Base-by-base conservation (phyloP, 768 basidiomycete genomes). In the Kwoniella heveanensis region DNA sequence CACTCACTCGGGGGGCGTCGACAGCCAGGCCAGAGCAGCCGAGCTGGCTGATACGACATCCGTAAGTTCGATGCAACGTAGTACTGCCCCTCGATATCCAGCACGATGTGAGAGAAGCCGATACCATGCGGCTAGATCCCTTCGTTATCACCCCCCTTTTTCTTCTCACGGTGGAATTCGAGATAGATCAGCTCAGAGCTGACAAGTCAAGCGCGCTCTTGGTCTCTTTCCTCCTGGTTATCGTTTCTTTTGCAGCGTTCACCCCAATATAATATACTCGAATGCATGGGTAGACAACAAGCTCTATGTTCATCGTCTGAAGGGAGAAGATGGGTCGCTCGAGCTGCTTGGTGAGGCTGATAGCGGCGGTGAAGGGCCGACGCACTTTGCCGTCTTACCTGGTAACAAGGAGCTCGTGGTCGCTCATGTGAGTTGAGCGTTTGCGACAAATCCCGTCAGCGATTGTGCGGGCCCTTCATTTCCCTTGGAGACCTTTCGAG, bases 391-490 rank as follows among this genome's bases (percentile, higher is more conserved):
- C 1, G 37, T 66, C 15, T 27, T 61, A 12, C 54, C 54, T 10
- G 65, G 55, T 48, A 55, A 47, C 7, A 37, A 47, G 5, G 60
- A 57, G 25, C 21, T 66, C 2, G 39, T 39, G 24, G 36, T 62
- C 12, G 59, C 65, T 10, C 59, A 66, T 53, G 65, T 66, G 39
- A 62, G 65, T n/a, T n/a, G n/a, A n/a, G n/a, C n/a, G n/a, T n/a
- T n/a, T n/a, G n/a, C n/a, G n/a, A n/a, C n/a, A n/a, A n/a, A n/a
- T n/a, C n/a, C n/a, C n/a, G n/a, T n/a, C n/a, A n/a, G n/a, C n/a
- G n/a, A n/a, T n/a, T n/a, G n/a, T n/a, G n/a, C n/a, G n/a, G n/a
- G n/a, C n/a, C n/a, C n/a, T n/a, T n/a, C n/a, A n/a, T n/a, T n/a
- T n/a, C n/a, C n/a, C n/a, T n/a, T n/a, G n/a, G n/a, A n/a, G n/a